These are phyloP conservation scores for Microthyrium microscopicum DNA, from an alignment of 2,329 filamentous ascomycete genomes.

Conservation along the genomic window DNA sequence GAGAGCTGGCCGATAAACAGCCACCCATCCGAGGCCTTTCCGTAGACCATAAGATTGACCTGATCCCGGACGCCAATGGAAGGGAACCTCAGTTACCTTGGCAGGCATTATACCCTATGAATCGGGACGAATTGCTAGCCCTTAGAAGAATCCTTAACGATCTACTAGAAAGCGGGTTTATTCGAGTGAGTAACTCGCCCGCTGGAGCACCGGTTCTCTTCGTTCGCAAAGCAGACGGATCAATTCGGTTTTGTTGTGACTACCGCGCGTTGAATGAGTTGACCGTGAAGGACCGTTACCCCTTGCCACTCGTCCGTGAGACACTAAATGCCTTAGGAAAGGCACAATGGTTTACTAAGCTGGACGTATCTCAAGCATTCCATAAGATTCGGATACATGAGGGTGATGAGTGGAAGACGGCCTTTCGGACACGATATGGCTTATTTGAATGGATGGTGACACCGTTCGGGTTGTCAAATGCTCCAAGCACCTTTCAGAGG, in stretches of 20 bases:
- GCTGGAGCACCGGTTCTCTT: constrained; percentile 16
- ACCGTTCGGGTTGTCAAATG: constrained; percentile 11
- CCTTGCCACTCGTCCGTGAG: constrained; percentile 19
- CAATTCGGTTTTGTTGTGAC: constrained; percentile 19
- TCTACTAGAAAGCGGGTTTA: background rate
- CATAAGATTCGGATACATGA: constrained; percentile 18
- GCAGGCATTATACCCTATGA: too few species aligned
- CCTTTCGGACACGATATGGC: constrained; percentile 19
- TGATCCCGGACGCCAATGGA: too few species aligned
- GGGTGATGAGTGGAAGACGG: constrained; percentile 18
- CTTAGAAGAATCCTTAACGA: too few species aligned
- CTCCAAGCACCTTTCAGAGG: constrained; percentile 10
- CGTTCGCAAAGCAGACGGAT: constrained; percentile 16
- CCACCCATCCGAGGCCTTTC: too few species aligned
- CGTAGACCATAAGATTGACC: too few species aligned
- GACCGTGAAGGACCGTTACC: constrained; percentile 19
- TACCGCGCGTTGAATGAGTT: constrained; percentile 20
- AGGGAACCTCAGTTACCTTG: too few species aligned
- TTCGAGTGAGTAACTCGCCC: constrained; percentile 1
- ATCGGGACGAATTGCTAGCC: too few species aligned
- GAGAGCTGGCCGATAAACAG: too few species aligned
- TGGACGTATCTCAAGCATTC: constrained; percentile 11
- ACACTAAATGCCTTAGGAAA: constrained; percentile 13
- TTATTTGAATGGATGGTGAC: constrained; percentile 19
- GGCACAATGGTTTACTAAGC: constrained; percentile 14